A percentile compares a stretch with the other conserved stretches of the same genome.
Conservation (phyloP, 2,329 filamentous ascomycete species). For the Botryotinia narcissicola region DNA sequence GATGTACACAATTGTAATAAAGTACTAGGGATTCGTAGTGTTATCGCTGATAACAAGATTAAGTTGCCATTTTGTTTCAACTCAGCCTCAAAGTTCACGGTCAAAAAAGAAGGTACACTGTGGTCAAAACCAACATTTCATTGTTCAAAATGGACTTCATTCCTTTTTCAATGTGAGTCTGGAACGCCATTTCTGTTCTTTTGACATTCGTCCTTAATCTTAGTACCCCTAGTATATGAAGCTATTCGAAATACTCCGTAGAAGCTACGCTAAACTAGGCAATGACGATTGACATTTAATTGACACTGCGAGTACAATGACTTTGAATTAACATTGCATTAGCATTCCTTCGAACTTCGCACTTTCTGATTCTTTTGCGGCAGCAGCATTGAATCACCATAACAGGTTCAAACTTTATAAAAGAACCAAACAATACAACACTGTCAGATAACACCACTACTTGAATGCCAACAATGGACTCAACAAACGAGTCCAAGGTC, state of each 20-base stretch:
- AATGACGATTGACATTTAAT: background rate
- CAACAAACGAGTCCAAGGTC: conserved; percentile 10
- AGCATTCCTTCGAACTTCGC: background rate
- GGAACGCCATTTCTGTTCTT: background rate
- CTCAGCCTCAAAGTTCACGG: background rate
- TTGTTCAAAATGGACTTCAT: background rate
- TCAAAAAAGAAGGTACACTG: background rate
- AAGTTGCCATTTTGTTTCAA: background rate
- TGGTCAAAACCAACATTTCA: background rate
- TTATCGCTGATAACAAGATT: background rate
- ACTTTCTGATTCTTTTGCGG: background rate
- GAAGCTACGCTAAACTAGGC: background rate
- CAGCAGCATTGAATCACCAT: background rate
- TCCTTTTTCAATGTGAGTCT: background rate
- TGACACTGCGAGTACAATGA: background rate
- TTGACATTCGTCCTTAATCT: background rate
- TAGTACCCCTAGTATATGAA: background rate
- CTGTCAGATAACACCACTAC: conserved; percentile 12
- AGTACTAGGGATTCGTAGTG: background rate
- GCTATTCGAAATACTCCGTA: background rate
- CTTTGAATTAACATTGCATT: background rate
- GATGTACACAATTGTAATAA: background rate
- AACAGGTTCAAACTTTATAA: background rate
- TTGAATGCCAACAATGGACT: conserved; percentile 30
- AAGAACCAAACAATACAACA: background rate